A percentile compares a stretch with the other conserved stretches of the same genome.
Evolutionary conservation across 352 stramenopile species (phyloP).

Genomic region (Discostella stelligera): DNA sequence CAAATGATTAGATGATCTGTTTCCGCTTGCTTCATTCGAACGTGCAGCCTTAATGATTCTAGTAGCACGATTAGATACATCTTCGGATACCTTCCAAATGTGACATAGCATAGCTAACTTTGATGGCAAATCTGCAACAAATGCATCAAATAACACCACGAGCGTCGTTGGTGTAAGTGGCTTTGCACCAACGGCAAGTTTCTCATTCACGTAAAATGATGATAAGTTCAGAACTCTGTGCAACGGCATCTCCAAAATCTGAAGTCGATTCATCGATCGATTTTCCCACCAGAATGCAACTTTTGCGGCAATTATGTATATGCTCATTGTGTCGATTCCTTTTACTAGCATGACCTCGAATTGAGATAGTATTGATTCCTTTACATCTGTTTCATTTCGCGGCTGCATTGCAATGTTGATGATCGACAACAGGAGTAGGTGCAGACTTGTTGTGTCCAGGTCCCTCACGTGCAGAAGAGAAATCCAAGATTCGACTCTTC

Average conservation of each 20-base stretch:
- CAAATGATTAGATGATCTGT: neutral
- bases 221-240: conserved; percentile 26
- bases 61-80: conserved; percentile 35
- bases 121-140: conserved; percentile 33
- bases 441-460: neutral
- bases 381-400: conserved; percentile 32
- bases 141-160: conserved; percentile 24
- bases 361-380: conserved; percentile 33
- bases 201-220: conserved; percentile 43
- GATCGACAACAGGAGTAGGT: conserved; percentile 16
- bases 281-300: conserved; percentile 52
- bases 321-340: conserved; percentile 37
- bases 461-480: conserved; percentile 21
- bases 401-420: conserved; percentile 27
- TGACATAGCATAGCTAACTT: conserved; percentile 43
- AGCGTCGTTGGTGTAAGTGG: conserved; percentile 18
- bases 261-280: conserved; percentile 15
- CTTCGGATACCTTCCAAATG: conserved; percentile 39
- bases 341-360: conserved; percentile 54
- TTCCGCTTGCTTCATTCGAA: neutral
- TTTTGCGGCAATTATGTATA: conserved; percentile 44
- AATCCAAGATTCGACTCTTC: conserved; percentile 45
- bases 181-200: conserved; percentile 35
- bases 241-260: conserved; percentile 18
- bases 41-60: conserved; percentile 28